phyloP scores from a whole-genome alignment of 2,329 filamentous ascomycete species.

The Colletotrichum incanum region DNA sequence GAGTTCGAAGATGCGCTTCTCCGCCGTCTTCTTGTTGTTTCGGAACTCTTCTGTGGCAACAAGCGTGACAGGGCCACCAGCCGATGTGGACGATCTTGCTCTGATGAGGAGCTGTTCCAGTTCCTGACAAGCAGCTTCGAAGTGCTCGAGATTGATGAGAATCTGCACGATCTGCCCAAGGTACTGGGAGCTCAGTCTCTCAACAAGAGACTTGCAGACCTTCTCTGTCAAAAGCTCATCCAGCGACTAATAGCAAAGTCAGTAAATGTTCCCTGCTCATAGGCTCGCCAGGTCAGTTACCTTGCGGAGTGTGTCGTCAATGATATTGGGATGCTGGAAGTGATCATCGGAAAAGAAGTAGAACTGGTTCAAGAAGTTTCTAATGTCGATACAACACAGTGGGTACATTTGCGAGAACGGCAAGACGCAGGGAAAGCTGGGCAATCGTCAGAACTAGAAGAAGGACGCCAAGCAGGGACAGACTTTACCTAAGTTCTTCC shows the following conservation, averaged over 20 bases:
- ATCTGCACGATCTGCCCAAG: conserved; percentile 99
- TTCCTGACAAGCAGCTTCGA: conserved; percentile 92
- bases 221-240: conserved; percentile 95
- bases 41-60: conserved; percentile 89
- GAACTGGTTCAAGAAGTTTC: conserved; percentile 98
- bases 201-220: conserved; percentile 91
- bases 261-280: not conserved
- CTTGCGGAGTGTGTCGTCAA: conserved; percentile 90
- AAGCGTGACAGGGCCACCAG: conserved; percentile 84
- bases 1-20: conserved; percentile 97
- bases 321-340: conserved; percentile 90
- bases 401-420: conserved; percentile 99
- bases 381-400: conserved; percentile 96
- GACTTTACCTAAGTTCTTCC: conserved; percentile 79
- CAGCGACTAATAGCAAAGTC: conserved; percentile 72
- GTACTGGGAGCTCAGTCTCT: conserved; percentile 92
- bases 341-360: conserved; percentile 98
- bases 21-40: conserved; percentile 93
- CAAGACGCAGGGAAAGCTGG: conserved; percentile 93
- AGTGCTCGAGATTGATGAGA: conserved; percentile 96
- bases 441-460: conserved; percentile 43
- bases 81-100: conserved; percentile 85
- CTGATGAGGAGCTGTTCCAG: conserved; percentile 89
- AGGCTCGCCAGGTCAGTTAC: conserved; percentile 56
- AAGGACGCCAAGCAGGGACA: not conserved